Conservation (phyloP, 495 filamentous ascomycete species). For the Talaromyces thailandensis region DNA sequence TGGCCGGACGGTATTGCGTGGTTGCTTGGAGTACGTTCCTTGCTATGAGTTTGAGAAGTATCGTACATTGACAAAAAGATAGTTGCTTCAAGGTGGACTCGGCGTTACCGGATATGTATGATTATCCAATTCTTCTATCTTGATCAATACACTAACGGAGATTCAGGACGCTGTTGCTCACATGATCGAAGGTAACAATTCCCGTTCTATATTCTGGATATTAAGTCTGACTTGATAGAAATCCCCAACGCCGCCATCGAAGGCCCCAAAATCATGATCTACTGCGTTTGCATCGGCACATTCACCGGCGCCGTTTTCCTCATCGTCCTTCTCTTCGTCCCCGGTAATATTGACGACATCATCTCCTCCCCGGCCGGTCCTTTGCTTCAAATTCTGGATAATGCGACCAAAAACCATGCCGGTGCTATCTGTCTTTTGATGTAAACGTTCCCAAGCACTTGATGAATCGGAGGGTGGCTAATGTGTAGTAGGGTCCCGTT, state of each 20-base stretch:
- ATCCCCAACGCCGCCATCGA: conserved; percentile 59
- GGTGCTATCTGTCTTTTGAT: conserved; percentile 61
- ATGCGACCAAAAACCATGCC: conserved; percentile 56
- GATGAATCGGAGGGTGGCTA: not conserved
- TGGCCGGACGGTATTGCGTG: conserved; percentile 59
- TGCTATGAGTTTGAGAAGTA: not conserved
- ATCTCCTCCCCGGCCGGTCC: conserved; percentile 55
- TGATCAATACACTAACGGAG: not conserved
- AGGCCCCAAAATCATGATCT: conserved; percentile 66
- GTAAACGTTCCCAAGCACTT: conserved; percentile 19
- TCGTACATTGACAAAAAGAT: conserved; percentile 13
- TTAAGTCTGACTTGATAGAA: conserved; percentile 40
- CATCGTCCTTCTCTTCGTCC: conserved; percentile 54
- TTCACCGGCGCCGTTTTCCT: conserved; percentile 63
- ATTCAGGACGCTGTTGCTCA: conserved; percentile 44
- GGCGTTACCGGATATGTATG: conserved; percentile 52
- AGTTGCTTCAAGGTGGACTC: conserved; percentile 51
- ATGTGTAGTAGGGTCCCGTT: conserved; percentile 48
- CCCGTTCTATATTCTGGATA: not conserved
- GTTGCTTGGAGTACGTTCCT: conserved; percentile 44
- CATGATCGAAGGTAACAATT: conserved; percentile 36
- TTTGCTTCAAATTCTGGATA: conserved; percentile 60
- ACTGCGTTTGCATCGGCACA: conserved; percentile 58
- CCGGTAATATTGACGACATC: conserved; percentile 47
- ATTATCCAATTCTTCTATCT: not conserved